Conservation (phyloP, 2,329 filamentous ascomycete species). For the Nothophoma quercina region DNA sequence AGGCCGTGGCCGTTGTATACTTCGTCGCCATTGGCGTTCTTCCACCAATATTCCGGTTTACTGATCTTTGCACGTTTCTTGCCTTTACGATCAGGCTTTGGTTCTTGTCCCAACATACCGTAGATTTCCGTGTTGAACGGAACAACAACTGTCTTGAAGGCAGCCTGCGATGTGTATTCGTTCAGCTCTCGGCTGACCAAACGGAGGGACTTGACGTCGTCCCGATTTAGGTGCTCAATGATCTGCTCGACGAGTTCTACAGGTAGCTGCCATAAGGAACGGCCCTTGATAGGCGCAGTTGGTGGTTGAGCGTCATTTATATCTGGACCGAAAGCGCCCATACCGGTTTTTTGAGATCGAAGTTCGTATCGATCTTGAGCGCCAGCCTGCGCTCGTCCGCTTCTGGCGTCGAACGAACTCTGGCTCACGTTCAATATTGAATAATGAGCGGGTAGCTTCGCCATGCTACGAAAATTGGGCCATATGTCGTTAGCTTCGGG, state of each 20-base stretch:
- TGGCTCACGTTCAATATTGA: constrained; percentile 22
- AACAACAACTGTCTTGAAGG: constrained; percentile 70
- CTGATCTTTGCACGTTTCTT: constrained; percentile 43
- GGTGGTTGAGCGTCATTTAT: neutral
- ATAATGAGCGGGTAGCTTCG: constrained; percentile 39
- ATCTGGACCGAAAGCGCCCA: neutral
- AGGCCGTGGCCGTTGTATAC: constrained; percentile 65
- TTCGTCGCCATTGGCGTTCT: constrained; percentile 53
- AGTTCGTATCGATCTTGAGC: neutral
- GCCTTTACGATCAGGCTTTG: constrained; percentile 45
- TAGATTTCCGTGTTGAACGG: constrained; percentile 72
- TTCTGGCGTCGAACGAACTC: neutral
- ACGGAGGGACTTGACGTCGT: constrained; percentile 67
- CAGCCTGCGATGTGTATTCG: constrained; percentile 61
- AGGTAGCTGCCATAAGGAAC: constrained; percentile 58
- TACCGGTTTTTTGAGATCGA: neutral
- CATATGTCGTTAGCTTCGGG: constrained; percentile 46
- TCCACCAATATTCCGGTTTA: constrained; percentile 49
- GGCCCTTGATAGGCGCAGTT: constrained; percentile 25
- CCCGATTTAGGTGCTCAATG: constrained; percentile 61
- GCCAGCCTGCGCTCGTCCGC: neutral
- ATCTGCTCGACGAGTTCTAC: constrained; percentile 70
- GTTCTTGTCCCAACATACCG: constrained; percentile 57
- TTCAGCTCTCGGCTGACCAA: constrained; percentile 69
- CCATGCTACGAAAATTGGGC: constrained; percentile 41